Base-by-base conservation (phyloP, 2,329 filamentous ascomycete species). In the Cytospora paraplurivora region DNA sequence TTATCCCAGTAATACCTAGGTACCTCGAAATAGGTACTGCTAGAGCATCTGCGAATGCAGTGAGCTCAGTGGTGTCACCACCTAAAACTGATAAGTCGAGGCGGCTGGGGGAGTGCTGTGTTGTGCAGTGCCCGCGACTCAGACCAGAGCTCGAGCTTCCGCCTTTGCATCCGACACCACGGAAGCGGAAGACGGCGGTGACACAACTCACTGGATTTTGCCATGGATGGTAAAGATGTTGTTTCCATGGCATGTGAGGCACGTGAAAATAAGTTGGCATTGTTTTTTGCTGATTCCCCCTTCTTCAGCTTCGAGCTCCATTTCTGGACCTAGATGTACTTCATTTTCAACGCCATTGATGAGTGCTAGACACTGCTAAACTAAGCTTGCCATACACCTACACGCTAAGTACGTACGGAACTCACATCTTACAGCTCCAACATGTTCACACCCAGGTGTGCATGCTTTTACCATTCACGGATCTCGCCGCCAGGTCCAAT, bases 401-500 rank as follows among this genome's bases (percentile, higher is more conserved):
- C 2, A 41, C 5, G 15, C 15, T 7, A 5, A n/a, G 4, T 6
- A 41, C n/a, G 4, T 6, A 41, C n/a, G 38, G 15, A n/a, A n/a
- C 27, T 19, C 41, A 5, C 11, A 19, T 19, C n/a, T 3, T 47
- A 8, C 41, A 19, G 10, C 17, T n/a, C 15, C 7, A 47, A 15
- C 8, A 10, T 37, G 8, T 3, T 13, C 8, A 7, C 7, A 4
- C 35, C 8, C 12, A 8, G 12, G 35, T 37, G 44, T 21, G 10
- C 21, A 8, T 19, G n/a, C n/a, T 1, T 33, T 71, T 77, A 89
- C 87, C 87, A 89, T 72, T 89, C 87, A 54, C 86, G 76, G 59
- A 89, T 80, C 62, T 82, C 79, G 0, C 86, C 86, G 69, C 87
- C 86, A 0, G 84, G 82, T 0, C 87, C 87, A 70, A 83, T 82